phyloP scores from a whole-genome alignment of 2,329 filamentous ascomycete genomes.

The Magnaporthales sp. region DNA sequence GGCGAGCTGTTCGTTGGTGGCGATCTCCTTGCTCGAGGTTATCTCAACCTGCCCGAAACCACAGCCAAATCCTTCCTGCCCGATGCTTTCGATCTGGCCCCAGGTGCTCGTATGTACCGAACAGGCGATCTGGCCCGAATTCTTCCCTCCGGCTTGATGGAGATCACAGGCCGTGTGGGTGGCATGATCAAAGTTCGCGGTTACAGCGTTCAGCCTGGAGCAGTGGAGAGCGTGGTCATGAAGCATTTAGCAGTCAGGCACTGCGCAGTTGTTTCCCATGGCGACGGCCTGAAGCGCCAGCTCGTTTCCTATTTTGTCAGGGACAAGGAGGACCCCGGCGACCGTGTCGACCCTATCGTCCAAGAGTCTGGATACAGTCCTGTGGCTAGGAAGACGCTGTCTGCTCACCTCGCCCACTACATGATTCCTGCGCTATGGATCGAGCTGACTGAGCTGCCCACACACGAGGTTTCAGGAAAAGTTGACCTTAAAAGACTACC shows the following conservation, averaged over 20 bases:
- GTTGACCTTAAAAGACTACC: not conserved
- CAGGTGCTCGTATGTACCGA: constrained; percentile 62
- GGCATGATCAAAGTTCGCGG: constrained; percentile 76
- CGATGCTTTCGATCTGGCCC: constrained; percentile 51
- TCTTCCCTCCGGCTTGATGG: constrained; percentile 57
- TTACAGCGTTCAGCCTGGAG: constrained; percentile 69
- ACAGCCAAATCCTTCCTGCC: constrained; percentile 64
- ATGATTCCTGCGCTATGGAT: not conserved
- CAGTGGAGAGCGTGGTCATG: constrained; percentile 65
- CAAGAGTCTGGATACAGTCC: constrained; percentile 66
- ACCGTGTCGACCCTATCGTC: constrained; percentile 55
- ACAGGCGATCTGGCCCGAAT: constrained; percentile 65
- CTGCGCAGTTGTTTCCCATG: constrained; percentile 65
- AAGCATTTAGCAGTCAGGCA: constrained; percentile 61
- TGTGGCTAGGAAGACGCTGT: constrained; percentile 54
- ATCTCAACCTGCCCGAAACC: constrained; percentile 71
- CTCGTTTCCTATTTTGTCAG: constrained; percentile 69
- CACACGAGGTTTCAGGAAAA: not conserved
- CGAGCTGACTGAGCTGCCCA: not conserved
- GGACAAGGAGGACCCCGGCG: constrained; percentile 49
- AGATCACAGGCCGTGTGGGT: constrained; percentile 68
- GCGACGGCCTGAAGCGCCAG: constrained; percentile 67
- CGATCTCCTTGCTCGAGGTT: constrained; percentile 63
- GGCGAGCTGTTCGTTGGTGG: constrained; percentile 59
- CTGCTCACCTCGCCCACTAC: constrained; percentile 18